Conservation (phyloP, 2,329 filamentous ascomycete genomes). For the Byssothecium circinans region DNA sequence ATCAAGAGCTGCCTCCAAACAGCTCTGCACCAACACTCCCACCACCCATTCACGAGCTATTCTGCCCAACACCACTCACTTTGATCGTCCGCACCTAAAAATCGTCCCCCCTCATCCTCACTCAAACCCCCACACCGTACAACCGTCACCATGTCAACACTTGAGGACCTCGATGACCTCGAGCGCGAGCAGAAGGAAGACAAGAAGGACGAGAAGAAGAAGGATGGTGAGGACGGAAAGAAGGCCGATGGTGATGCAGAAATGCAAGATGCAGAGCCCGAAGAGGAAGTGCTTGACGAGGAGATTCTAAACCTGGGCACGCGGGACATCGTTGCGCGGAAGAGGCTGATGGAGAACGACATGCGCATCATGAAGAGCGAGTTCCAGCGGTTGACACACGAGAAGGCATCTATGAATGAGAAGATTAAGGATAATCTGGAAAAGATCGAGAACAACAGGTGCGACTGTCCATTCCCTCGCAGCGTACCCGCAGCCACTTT, state of each 20-base stretch:
- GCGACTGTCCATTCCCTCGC: slow-evolving; percentile 32
- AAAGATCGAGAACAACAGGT: slow-evolving; percentile 99
- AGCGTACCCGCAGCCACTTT: background rate
- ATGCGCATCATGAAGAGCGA: slow-evolving; percentile 99
- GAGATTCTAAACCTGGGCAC: slow-evolving; percentile 93
- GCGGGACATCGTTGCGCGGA: slow-evolving; percentile 89
- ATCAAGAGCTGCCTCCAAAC: slow-evolving; percentile 40
- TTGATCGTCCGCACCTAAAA: background rate
- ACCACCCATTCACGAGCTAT: slow-evolving; percentile 8
- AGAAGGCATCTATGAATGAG: slow-evolving; percentile 93
- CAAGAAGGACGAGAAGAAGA: slow-evolving; percentile 62
- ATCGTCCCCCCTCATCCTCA: background rate
- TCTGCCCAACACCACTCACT: background rate
- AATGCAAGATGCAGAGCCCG: slow-evolving; percentile 78
- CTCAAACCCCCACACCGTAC: slow-evolving; percentile 12
- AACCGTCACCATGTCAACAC: slow-evolving; percentile 72
- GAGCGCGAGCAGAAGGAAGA: slow-evolving; percentile 76
- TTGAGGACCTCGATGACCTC: slow-evolving; percentile 89
- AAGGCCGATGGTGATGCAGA: slow-evolving; percentile 75
- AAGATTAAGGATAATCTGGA: slow-evolving; percentile 99
- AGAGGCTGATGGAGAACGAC: slow-evolving; percentile 93
- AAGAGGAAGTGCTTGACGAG: slow-evolving; percentile 78
- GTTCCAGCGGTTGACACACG: slow-evolving; percentile 87
- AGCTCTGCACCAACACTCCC: slow-evolving; percentile 13
- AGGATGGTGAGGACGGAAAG: slow-evolving; percentile 57